Base-by-base conservation (phyloP, 371 early-diverging fungal genomes). In the Mycotypha africana region DNA sequence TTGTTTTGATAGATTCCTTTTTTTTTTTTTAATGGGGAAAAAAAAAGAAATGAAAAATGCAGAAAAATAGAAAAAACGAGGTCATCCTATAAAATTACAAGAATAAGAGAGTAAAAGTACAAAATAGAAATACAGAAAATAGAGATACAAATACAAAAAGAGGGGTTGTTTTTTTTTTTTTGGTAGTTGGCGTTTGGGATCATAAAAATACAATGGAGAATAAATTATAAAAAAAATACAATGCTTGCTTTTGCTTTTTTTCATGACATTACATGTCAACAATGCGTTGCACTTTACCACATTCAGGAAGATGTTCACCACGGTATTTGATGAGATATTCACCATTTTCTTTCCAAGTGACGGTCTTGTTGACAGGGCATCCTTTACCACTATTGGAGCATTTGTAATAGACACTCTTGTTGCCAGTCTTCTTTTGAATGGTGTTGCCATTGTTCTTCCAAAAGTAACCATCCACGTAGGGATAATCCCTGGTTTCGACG, bases 281-380 rank as follows among this genome's bases (percentile, higher is more conserved):
- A 45, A 75, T 75, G 20, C 69, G 69, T 53, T 75, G 69, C 8
- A 76, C 71, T 38, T 68, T 72, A 31, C 67, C 62, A 49, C 83
- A 83, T 22, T 78, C 81, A 20, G 60, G 51, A 19, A 83, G 46
- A 56, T 83, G 83, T 42, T 74, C 75, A 24, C 83, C 83, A 24
- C 83, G 61, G 51, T 79, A 79, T 46, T 83, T 83, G 47, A 81
- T 83, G 20, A 78, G 49, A 43, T 70, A 83, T 38, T 78, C 78
- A 12, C 76, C 78, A 40, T 70, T 73, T 33, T 78, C 81, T 47
- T 70, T 74, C 57, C 79, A 73, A 12, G 78, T 81, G 21, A 81
- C 81, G 2, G 83, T 83, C 51, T 83, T 83, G 53, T 83, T 83
- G 2, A 83, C 83, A 34, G 76, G 68, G 38, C 76, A 76, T 6